A percentile compares a stretch with the other conserved stretches of the same genome.
Conservation (phyloP, 257 asterid genomes). For the Nicotiana knightiana region DNA sequence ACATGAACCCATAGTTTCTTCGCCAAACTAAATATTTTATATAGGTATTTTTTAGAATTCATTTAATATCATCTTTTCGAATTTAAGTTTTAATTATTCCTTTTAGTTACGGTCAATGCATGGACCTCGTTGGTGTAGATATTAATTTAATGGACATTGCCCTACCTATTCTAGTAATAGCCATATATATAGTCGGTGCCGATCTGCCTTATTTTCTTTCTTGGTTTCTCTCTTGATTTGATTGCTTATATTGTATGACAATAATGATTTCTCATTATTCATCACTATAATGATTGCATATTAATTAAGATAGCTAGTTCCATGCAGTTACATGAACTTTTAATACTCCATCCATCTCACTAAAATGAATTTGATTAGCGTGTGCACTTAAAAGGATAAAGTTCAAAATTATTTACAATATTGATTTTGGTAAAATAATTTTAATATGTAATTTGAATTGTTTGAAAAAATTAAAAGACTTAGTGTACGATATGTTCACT, state of each 20-base stretch:
- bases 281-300: not conserved
- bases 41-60: no score
- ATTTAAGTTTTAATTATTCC: no score
- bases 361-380: no score
- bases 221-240: not conserved
- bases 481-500: no score
- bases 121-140: not conserved
- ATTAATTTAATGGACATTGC: not conserved
- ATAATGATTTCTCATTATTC: not conserved
- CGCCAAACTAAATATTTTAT: no score
- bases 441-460: no score
- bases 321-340: not conserved
- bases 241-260: not conserved
- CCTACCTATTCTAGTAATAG: not conserved
- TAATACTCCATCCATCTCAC: no score
- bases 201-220: not conserved
- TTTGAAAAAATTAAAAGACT: no score
- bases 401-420: no score
- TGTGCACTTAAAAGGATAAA: no score
- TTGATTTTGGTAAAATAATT: no score
- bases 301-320: not conserved
- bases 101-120: not conserved
- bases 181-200: not conserved
- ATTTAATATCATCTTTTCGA: not conserved
- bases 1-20: no score